A percentile compares a stretch with the other conserved stretches of the same genome.
phyloP scores from a whole-genome alignment of 192 early-diverging fungal species.

The Backusella morwellensis region DNA sequence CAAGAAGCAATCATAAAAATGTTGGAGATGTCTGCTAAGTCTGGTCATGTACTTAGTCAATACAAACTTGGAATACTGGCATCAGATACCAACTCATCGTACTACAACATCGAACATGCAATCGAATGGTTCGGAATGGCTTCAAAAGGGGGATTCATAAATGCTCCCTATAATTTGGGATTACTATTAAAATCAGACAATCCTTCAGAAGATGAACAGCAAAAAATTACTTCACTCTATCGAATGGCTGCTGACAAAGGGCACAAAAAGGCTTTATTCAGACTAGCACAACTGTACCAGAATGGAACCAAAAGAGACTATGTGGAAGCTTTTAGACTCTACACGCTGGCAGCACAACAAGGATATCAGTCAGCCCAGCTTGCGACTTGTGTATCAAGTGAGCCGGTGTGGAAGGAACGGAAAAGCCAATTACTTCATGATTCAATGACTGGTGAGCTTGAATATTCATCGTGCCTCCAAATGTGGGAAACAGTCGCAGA shows the following conservation, averaged over 20 bases:
- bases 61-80: background rate
- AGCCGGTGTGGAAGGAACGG: background rate
- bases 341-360: background rate
- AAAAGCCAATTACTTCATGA: background rate
- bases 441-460: background rate
- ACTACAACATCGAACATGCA: background rate
- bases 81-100: background rate
- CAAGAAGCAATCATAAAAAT: background rate
- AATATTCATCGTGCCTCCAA: background rate
- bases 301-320: background rate
- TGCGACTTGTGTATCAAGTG: background rate
- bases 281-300: background rate
- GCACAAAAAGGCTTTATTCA: background rate
- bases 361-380: background rate
- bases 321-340: background rate
- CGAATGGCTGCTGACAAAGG: background rate
- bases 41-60: background rate
- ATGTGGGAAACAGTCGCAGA: background rate
- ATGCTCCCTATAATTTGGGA: background rate
- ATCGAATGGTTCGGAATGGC: background rate
- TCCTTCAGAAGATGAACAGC: background rate
- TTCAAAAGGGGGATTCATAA: too few species aligned
- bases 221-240: background rate
- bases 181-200: background rate
- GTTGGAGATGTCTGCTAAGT: background rate